phyloP scores from a whole-genome alignment of 495 filamentous ascomycete genomes.

The Podospora bellae-mahoneyi region DNA sequence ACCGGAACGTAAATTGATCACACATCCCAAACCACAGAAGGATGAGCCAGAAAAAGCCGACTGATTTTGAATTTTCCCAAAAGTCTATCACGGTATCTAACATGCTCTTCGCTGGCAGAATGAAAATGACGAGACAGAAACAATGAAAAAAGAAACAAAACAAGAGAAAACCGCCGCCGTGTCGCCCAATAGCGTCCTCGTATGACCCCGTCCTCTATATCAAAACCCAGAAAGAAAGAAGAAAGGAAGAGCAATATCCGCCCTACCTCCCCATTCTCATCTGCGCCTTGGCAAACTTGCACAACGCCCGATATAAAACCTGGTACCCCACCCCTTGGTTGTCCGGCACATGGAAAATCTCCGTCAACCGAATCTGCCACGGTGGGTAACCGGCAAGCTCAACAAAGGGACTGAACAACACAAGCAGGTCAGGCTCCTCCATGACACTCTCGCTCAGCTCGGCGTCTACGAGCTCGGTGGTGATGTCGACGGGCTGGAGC shows the following conservation, averaged over 20 bases:
- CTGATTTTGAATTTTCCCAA: neutral
- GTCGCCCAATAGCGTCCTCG: neutral
- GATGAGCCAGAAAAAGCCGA: neutral
- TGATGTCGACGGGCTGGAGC: constrained; percentile 73
- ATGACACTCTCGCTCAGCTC: constrained; percentile 70
- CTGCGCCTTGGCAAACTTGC: constrained; percentile 79
- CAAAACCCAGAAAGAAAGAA: neutral
- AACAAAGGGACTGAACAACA: constrained; percentile 78
- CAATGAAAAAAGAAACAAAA: neutral
- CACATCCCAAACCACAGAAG: neutral
- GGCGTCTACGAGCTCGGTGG: constrained; percentile 79
- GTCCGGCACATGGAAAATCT: constrained; percentile 79
- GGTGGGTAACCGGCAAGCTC: constrained; percentile 89
- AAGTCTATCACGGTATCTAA: neutral
- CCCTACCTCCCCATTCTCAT: constrained; percentile 80
- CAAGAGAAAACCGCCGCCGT: neutral
- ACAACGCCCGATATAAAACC: constrained; percentile 79
- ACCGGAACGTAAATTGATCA: neutral
- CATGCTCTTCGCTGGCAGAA: neutral
- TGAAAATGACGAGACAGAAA: neutral
- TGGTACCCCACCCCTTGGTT: constrained; percentile 85
- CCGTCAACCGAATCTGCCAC: constrained; percentile 91
- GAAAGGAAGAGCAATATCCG: neutral
- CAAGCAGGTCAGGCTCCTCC: constrained; percentile 81
- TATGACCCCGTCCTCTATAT: neutral